phyloP scores from a whole-genome alignment of 176 grass and related monocot genomes.

The Eremochloa ophiuroides region DNA sequence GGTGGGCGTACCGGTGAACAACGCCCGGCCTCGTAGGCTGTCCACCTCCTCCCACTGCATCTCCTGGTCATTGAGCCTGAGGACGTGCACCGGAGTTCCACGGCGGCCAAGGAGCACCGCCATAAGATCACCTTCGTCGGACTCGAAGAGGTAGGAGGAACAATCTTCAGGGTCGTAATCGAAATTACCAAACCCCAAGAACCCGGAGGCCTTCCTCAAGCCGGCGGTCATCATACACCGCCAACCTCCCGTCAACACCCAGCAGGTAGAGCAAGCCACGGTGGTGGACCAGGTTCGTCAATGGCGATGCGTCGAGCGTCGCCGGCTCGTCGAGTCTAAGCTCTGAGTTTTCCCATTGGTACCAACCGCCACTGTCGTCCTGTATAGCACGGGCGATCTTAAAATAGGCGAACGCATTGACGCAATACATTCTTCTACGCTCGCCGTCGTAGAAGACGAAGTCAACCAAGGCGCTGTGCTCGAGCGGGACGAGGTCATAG shows the following conservation, averaged over 20 bases:
- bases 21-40: background rate
- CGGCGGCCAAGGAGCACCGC: background rate
- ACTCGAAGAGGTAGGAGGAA: background rate
- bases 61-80: background rate
- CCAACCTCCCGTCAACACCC: background rate
- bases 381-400: background rate
- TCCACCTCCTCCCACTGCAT: slow-evolving; percentile 18
- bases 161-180: background rate
- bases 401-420: background rate
- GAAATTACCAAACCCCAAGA: background rate
- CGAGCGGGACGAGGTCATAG: background rate
- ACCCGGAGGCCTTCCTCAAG: background rate
- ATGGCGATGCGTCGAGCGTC: rapidly evolving
- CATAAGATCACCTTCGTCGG: background rate
- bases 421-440: background rate
- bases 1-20: background rate
- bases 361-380: background rate
- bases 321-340: rapidly evolving
- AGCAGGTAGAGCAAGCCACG: background rate
- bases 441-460: background rate
- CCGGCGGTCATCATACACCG: background rate
- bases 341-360: background rate
- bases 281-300: background rate
- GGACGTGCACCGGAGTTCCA: background rate
- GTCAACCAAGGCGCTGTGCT: background rate